Evolutionary conservation across 1,139 yeast genomes (phyloP).

Genomic region (Suhomyces anneliseae): DNA sequence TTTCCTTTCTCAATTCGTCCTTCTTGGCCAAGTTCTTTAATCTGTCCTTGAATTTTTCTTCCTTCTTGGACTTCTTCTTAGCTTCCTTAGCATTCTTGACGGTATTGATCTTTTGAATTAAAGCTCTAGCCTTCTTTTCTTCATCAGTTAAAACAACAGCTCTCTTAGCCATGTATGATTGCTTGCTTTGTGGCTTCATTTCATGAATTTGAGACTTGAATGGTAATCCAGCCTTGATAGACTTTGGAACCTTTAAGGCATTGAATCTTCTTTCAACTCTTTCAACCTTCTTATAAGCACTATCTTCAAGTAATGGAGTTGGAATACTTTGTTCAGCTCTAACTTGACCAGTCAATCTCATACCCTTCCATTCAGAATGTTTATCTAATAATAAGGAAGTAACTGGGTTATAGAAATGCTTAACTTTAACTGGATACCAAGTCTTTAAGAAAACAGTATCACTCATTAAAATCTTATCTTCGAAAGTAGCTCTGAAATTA

Average conservation of each 20-base stretch:
- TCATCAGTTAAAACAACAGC: conserved; percentile 93
- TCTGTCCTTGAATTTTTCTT: conserved; percentile 72
- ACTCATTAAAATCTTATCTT: conserved; percentile 87
- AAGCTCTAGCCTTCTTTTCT: conserved; percentile 88
- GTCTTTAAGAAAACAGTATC: conserved; percentile 90
- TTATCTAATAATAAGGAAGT: conserved; percentile 77
- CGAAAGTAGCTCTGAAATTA: conserved; percentile 97
- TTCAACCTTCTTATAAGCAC: conserved; percentile 76
- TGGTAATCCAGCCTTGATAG: conserved; percentile 76
- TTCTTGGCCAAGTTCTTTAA: conserved; percentile 71
- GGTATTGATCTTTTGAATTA: conserved; percentile 85
- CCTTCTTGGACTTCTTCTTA: conserved; percentile 73
- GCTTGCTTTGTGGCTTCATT: conserved; percentile 85
- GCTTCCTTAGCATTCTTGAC: conserved; percentile 82
- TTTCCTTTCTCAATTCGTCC: conserved; percentile 70
- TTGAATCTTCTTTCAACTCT: conserved; percentile 86
- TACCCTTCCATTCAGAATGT: conserved; percentile 91
- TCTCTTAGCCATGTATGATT: conserved; percentile 83
- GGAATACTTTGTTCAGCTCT: conserved; percentile 72
- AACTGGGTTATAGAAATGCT: conserved; percentile 93
- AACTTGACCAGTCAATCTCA: conserved; percentile 92
- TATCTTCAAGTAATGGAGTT: conserved; percentile 67
- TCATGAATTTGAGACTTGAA: conserved; percentile 86
- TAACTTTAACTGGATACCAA: conserved; percentile 93
- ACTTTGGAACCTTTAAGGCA: conserved; percentile 79